Evolutionary conservation across 2,329 filamentous ascomycete genomes (phyloP).

Genomic region (Geosmithia morbida): DNA sequence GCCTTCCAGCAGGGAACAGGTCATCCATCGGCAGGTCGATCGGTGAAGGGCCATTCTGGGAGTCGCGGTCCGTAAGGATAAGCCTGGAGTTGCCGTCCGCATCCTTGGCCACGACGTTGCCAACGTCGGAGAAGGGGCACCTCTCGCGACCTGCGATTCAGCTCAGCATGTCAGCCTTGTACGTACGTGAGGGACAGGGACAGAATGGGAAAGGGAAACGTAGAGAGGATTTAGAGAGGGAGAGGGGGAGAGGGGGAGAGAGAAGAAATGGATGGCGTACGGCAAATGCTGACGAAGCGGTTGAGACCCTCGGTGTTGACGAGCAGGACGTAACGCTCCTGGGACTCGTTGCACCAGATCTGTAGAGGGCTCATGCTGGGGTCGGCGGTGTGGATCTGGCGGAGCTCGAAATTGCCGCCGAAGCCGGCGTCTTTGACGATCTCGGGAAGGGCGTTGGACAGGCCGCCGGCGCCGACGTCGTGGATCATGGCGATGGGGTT

Average conservation of each 20-base stretch:
- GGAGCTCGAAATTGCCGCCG: slow-evolving; percentile 85
- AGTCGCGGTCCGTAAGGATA: slow-evolving; percentile 69
- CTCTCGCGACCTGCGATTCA: slow-evolving; percentile 54
- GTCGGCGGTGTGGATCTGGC: slow-evolving; percentile 84
- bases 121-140: slow-evolving; percentile 86
- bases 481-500: slow-evolving; percentile 96
- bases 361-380: slow-evolving; percentile 87
- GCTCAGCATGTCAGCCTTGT: slow-evolving; percentile 8
- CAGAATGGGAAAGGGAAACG: slow-evolving; percentile 1
- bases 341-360: slow-evolving; percentile 96
- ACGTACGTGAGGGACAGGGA: no score
- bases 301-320: slow-evolving; percentile 72
- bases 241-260: no score
- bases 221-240: background rate
- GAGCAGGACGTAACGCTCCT: slow-evolving; percentile 89
- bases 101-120: slow-evolving; percentile 51
- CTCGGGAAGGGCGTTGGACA: slow-evolving; percentile 64
- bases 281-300: slow-evolving; percentile 53
- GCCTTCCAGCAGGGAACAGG: slow-evolving; percentile 78
- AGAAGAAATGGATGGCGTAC: slow-evolving; percentile 18
- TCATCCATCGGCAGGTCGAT: slow-evolving; percentile 85
- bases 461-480: slow-evolving; percentile 87
- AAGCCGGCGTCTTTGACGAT: slow-evolving; percentile 84
- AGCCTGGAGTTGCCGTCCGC: slow-evolving; percentile 54
- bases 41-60: slow-evolving; percentile 56